Evolutionary conservation across 371 early-diverging fungal species (phyloP).

Genomic region (Rhizopus sp.): DNA sequence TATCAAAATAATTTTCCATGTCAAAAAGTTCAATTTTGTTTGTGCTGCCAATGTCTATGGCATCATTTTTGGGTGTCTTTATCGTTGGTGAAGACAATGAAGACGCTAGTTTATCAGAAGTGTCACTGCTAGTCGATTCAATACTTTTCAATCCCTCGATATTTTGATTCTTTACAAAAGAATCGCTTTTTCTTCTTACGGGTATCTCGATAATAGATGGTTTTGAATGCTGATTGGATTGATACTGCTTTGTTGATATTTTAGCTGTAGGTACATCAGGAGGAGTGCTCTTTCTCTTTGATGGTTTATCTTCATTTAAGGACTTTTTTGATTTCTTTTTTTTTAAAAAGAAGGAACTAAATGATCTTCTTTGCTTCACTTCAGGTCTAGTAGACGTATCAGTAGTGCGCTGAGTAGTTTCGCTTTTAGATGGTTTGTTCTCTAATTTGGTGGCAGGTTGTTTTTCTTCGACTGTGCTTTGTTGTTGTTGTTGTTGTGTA

Average conservation of each 20-base stretch:
- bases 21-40: conserved; percentile 19
- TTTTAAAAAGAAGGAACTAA: conserved; percentile 23
- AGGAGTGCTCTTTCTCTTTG: conserved; percentile 14
- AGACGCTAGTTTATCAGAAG: background rate
- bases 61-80: conserved; percentile 11
- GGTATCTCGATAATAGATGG: background rate
- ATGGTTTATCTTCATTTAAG: background rate
- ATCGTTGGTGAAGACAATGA: background rate
- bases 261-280: background rate
- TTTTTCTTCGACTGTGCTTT: conserved; percentile 7
- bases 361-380: conserved; percentile 22
- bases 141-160: background rate
- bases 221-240: too few relatives aligned
- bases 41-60: background rate
- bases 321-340: conserved; percentile 22
- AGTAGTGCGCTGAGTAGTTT: background rate
- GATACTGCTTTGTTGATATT: too few relatives aligned
- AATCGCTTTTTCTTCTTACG: background rate
- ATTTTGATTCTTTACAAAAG: background rate
- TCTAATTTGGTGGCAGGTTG: background rate
- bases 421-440: background rate
- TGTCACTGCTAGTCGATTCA: too few relatives aligned
- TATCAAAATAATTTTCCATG: conserved; percentile 20
- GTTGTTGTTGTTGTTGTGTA: conserved; percentile 15
- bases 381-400: background rate